Conservation (phyloP, 129 eudicot genomes). For the Apium graveolens region DNA sequence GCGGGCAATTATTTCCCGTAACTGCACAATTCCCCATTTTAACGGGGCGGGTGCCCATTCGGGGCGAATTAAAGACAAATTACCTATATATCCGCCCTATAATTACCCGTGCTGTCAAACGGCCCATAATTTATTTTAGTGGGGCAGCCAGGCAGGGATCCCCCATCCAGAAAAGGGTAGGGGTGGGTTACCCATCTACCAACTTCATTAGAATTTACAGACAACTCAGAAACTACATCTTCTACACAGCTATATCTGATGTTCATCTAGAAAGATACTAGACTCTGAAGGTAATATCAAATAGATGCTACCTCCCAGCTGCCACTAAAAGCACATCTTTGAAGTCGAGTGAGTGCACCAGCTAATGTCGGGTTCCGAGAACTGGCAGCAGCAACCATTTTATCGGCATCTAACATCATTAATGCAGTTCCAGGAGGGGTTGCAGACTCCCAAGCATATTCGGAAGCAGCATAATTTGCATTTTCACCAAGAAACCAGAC, state of each 20-base stretch:
- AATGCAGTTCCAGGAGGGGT: conserved; percentile 98
- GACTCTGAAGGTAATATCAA: background rate
- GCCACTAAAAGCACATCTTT: conserved; percentile 96
- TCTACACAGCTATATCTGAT: background rate
- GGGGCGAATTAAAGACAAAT: too few species aligned
- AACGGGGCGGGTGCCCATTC: too few species aligned
- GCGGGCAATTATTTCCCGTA: background rate
- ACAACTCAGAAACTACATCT: background rate
- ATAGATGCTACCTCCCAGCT: conserved; percentile 83
- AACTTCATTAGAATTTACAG: background rate
- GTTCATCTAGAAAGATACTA: background rate
- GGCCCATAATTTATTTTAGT: too few species aligned
- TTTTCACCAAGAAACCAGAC: conserved; percentile 99
- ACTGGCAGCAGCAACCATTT: conserved; percentile 99
- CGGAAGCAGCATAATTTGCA: conserved; percentile 99
- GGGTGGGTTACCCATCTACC: background rate
- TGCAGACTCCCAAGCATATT: conserved; percentile 98
- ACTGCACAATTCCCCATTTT: background rate
- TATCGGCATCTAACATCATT: conserved; percentile 98
- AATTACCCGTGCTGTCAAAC: too few species aligned
- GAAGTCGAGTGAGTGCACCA: conserved; percentile 88
- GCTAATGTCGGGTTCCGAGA: conserved; percentile 93
- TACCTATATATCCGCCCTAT: too few species aligned
- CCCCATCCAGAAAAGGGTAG: too few species aligned
- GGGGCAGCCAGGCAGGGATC: too few species aligned